Base-by-base conservation (phyloP, 73 alveolate species). In the Symbiodinium natans region DNA sequence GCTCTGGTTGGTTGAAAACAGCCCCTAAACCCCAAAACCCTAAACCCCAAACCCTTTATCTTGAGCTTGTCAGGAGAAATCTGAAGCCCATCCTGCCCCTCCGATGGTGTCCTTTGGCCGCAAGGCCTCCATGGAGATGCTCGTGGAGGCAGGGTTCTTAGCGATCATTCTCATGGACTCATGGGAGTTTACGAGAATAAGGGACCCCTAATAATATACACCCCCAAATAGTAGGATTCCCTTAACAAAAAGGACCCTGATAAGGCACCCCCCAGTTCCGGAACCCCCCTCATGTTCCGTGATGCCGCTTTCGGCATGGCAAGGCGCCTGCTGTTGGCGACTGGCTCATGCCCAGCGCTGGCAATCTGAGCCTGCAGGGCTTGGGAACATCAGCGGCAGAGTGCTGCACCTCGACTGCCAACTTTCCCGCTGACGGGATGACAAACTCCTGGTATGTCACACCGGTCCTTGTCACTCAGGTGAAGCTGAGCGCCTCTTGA, bases 351-450 rank as follows among this genome's bases (percentile, higher is more conserved):
- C 75, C 86, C 11, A 42, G 5, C 38, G 41, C 41, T 15, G 86
- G 95, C 95, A 89, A 83, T 43, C 75, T 89, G 56, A 89, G 31
- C 86, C 34, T 89, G 75, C 59, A 89, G 46, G 95, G 95, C 27
- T 68, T 89, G 86, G 95, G 95, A 54, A 38, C 74, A 23, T 63
- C 95, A 41, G 2, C 95, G 36, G 75, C 27, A 31, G 95, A 89
- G 73, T 89, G 95, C 73, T 89, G 95, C 36, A 7, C 43, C 73
- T 23, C 43, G 73, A 41, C 42, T n/a, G n/a, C n/a, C n/a, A 31
- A 21, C 80, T 40, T 9, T 43, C n/a, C n/a, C n/a, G n/a, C n/a
- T n/a, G n/a, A n/a, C n/a, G n/a, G n/a, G n/a, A n/a, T n/a, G n/a
- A n/a, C n/a, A n/a, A n/a, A n/a, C n/a, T n/a, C n/a, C n/a, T n/a